Evolutionary conservation across 306 rosid species (phyloP), one percentile per base, ranked within the genome.

Genomic region (Pterocarpus macrocarpus): DNA sequence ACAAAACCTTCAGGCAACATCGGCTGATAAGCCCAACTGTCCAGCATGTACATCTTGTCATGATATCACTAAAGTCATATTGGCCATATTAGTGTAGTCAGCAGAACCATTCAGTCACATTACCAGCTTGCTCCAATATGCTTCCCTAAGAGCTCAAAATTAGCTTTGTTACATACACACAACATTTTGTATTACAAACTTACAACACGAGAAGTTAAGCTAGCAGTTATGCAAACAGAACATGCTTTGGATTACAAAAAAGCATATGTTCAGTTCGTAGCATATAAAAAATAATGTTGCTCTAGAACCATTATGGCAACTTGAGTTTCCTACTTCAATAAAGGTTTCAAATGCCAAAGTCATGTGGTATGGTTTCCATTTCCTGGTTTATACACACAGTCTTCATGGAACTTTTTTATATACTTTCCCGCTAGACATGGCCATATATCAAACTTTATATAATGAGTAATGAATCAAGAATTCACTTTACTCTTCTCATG

Each of bases 251-350:
- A 30, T 62, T 12, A 52, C 41, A 44, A 17, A 22, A 74, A 84
- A 12, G n/a, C 53, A 59, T 36, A 56, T 15, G 45, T 13, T 49
- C 75, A 68, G 33, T 28, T 12, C 41, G 41, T 17, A 49, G 58
- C 28, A 22, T 22, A 22, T 30, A 66, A 38, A 38, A 38, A 36
- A 38, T 4, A 38, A 38, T 38, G 41, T 66, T 22, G 28, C 28
- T 73, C 81, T 69, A 75, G 80, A 59, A 36, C 33, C 28, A 43
- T 61, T 17, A 9, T 32, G 28, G 49, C 59, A 72, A 81, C 53
- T 58, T 10, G 11, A 7, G 36, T 34, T 73, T 59, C 65, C 32
- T 35, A 50, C 8, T 47, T 75, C 44, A 65, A 47, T 41, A 53
- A 49, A 11, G 68, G 55, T 50, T 66, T 22, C 32, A 5, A 56